A percentile compares a stretch with the other conserved stretches of the same genome.
Evolutionary conservation across 1,284 basidiomycete species (phyloP).

Genomic region (Puccinia novopanici): DNA sequence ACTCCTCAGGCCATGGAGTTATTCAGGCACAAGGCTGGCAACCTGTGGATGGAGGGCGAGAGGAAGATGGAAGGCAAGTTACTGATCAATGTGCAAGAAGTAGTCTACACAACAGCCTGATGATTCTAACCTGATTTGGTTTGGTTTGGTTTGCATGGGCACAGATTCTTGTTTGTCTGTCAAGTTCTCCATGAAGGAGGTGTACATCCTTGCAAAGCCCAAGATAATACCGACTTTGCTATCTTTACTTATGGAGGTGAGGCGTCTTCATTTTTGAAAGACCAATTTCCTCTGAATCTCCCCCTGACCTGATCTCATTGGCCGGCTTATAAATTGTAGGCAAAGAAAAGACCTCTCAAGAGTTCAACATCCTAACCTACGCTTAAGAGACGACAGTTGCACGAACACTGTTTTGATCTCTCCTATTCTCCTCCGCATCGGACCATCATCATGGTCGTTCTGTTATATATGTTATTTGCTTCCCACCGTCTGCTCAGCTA

Average conservation of each 20-base stretch:
- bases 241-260: slow-evolving; percentile 44
- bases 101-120: too few species aligned
- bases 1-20: slow-evolving; percentile 18
- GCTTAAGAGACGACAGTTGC: background rate
- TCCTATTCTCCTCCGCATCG: background rate
- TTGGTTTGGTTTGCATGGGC: background rate
- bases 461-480: background rate
- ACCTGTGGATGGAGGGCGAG: slow-evolving; percentile 43
- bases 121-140: background rate
- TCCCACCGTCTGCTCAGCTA: background rate
- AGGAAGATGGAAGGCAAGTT: slow-evolving; percentile 40
- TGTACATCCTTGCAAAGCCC: slow-evolving; percentile 41
- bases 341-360: slow-evolving; percentile 42
- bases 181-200: slow-evolving; percentile 45
- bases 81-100: background rate
- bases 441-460: background rate
- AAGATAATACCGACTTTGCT: slow-evolving; percentile 36
- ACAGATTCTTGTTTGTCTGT: slow-evolving; percentile 43
- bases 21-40: slow-evolving; percentile 43
- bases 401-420: background rate
- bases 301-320: background rate
- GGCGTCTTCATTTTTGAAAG: background rate
- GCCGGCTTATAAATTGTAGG: background rate
- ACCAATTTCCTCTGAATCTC: background rate
- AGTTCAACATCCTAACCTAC: slow-evolving; percentile 41